Base-by-base conservation (phyloP, 768 basidiomycete genomes). In the Suillus fuscotomentosus region DNA sequence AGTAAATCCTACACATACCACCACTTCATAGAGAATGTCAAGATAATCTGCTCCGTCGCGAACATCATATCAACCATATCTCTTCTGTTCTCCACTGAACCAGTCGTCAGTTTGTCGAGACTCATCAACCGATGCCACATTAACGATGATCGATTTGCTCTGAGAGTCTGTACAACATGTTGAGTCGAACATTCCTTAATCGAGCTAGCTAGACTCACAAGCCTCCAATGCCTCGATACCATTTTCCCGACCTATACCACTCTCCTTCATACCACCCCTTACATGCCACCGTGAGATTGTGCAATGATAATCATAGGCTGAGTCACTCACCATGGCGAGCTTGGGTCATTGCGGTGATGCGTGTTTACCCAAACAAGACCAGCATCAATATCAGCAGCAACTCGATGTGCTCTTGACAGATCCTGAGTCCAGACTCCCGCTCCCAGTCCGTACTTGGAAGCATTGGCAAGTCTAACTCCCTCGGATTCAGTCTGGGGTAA, bases 201-300 rank as follows among this genome's bases (percentile, higher is more conserved):
- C 39, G 24, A 47, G 13, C 57, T 31, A 8, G 34, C 14, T 2
- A 51, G 24, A 61, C 90, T 65, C 66, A 92, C 92, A 94, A 65
- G 89, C 83, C 73, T 91, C 86, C 60, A 88, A 85, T 17, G 92
- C 91, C 72, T 94, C 93, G 5, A 90, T 63, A 1, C 94, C 94
- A 67, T 95, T 95, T 72, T 95, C 94, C 63, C 94, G 77, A 6
- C 94, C 93, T 60, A 93, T 89, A 2, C 93, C 93, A 69, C 92
- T 94, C 67, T 90, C 89, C 73, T 94, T 94, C 91, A 94, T 91
- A 7, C 92, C 92, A 22, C 92, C 92, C 91, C 91, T 91, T 66
- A n/a, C 17, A 39, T 43, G 53, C 8, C 27, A 62, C 50, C 38
- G 41, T 14, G 39, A 65, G 42, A 51, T 55, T 15, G 47, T n/a